A percentile compares a stretch with the other conserved stretches of the same genome.
Conservation (phyloP, 805 yeast genomes). For the Ogataea paradorogensis region DNA sequence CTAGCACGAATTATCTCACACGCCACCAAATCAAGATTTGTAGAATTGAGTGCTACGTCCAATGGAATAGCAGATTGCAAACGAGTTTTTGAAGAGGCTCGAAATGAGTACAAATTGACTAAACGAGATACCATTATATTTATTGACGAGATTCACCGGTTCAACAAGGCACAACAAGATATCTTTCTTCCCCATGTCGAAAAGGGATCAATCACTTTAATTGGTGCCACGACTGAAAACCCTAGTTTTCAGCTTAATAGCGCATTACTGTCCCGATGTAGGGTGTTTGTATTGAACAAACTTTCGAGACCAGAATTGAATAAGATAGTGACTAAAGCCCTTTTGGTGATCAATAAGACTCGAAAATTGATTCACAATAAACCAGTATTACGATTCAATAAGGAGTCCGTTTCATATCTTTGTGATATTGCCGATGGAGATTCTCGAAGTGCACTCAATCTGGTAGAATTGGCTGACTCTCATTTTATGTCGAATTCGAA, state of each 20-base stretch:
- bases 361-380: constrained; percentile 51
- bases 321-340: constrained; percentile 55
- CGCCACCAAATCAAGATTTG: constrained; percentile 52
- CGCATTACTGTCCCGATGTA: constrained; percentile 82
- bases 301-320: constrained; percentile 48
- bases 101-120: constrained; percentile 43
- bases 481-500: constrained; percentile 33
- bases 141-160: constrained; percentile 91
- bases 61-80: constrained; percentile 66
- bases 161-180: constrained; percentile 85
- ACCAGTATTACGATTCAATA: constrained; percentile 50
- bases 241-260: constrained; percentile 79
- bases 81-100: constrained; percentile 53
- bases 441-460: constrained; percentile 77
- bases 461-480: constrained; percentile 70
- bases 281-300: constrained; percentile 65
- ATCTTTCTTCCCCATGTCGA: constrained; percentile 81
- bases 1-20: constrained; percentile 56
- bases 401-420: constrained; percentile 61
- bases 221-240: constrained; percentile 98
- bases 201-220: constrained; percentile 70
- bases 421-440: constrained; percentile 83
- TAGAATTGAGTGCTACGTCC: constrained; percentile 84
- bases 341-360: constrained; percentile 55
- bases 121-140: constrained; percentile 66